Percentiles rank a stretch among this genome's conserved stretches.
phyloP scores from a whole-genome alignment of 495 filamentous ascomycete genomes.

The Hypomontagnella submonticulosa region DNA sequence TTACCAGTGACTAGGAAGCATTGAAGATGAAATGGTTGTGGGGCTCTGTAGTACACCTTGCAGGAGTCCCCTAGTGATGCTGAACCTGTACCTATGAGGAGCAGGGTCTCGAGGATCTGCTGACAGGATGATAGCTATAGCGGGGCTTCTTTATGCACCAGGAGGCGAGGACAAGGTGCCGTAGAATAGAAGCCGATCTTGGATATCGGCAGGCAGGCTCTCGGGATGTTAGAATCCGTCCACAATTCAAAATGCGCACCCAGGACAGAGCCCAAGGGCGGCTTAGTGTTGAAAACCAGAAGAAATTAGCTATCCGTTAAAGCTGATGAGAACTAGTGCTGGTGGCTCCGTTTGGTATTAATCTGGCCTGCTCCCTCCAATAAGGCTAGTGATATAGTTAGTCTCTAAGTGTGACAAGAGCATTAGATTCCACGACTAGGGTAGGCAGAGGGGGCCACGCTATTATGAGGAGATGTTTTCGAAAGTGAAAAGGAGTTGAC shows the following conservation, averaged over 20 bases:
- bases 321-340: constrained; percentile 21
- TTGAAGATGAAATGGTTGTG: constrained; percentile 47
- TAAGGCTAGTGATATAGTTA: constrained; percentile 21
- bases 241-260: constrained; percentile 34
- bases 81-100: constrained; percentile 44
- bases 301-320: constrained; percentile 18
- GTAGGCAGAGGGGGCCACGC: constrained; percentile 7
- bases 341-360: constrained; percentile 15
- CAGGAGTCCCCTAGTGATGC: constrained; percentile 42
- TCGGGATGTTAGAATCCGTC: constrained; percentile 31
- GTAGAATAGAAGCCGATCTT: constrained; percentile 42
- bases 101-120: constrained; percentile 48
- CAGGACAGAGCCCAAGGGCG: constrained; percentile 17
- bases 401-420: constrained; percentile 18
- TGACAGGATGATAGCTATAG: constrained; percentile 51
- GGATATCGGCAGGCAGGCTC: constrained; percentile 36
- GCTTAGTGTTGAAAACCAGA: constrained; percentile 18
- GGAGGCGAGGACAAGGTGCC: constrained; percentile 38
- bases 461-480: constrained; percentile 17
- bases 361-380: constrained; percentile 10
- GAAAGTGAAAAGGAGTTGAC: constrained; percentile 12
- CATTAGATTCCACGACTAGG: constrained; percentile 11
- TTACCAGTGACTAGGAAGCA: constrained; percentile 41
- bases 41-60: constrained; percentile 48
- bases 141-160: constrained; percentile 47